Conservation (phyloP, 116 monocot genomes). For the Thalassia testudinum region DNA sequence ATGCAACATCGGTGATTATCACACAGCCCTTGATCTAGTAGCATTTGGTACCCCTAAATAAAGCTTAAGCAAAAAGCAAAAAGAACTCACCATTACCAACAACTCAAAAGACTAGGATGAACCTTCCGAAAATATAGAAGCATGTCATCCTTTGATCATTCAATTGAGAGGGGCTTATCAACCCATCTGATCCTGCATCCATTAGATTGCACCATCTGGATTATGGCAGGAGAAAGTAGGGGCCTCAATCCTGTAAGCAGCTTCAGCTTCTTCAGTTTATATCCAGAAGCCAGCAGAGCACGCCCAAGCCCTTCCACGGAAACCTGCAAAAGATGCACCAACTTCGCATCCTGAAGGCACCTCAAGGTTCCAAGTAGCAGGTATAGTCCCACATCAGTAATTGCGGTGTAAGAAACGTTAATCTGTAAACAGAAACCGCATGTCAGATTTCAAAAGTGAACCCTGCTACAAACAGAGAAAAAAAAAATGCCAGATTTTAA, state of each 20-base stretch:
- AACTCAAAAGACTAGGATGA: too few species aligned
- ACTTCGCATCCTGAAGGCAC: constrained; percentile 65
- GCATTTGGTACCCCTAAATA: too few species aligned
- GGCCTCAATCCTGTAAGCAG: constrained; percentile 19
- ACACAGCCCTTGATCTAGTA: too few species aligned
- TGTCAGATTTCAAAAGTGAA: too few species aligned
- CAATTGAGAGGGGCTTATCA: constrained; percentile 34
- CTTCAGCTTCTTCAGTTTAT: constrained; percentile 79
- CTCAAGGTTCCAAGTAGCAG: constrained; percentile 39
- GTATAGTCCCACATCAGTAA: constrained; percentile 36
- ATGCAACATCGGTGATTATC: too few species aligned
- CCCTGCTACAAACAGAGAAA: too few species aligned
- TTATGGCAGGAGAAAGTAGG: constrained; percentile 30
- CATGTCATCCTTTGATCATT: neutral
- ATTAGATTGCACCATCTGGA: constrained; percentile 45
- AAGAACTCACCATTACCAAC: too few species aligned
- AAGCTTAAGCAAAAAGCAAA: too few species aligned
- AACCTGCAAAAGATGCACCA: constrained; percentile 47
- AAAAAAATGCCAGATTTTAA: too few species aligned
- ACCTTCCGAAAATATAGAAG: too few species aligned
- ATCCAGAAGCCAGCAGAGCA: constrained; percentile 34
- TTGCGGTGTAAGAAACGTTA: constrained; percentile 46
- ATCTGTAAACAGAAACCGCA: too few species aligned
- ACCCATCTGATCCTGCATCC: constrained; percentile 73
- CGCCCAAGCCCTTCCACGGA: constrained; percentile 48